Evolutionary conservation across 768 basidiomycete genomes (phyloP).

Genomic region (Multifurca ochricompacta): DNA sequence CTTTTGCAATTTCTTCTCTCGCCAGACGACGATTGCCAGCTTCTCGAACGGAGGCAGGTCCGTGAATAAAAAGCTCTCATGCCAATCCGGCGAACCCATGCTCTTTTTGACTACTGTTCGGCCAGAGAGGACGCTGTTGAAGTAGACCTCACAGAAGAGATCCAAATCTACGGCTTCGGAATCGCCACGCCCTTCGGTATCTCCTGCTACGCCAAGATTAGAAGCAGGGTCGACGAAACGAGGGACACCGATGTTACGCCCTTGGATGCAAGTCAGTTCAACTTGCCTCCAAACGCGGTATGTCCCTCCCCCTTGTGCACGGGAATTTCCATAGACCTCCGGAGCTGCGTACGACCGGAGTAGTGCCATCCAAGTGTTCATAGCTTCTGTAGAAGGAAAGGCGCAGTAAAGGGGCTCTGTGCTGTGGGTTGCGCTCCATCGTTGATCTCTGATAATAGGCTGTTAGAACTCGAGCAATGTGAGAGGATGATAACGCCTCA

Average conservation of each 20-base stretch:
- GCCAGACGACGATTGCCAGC: conserved; percentile 60
- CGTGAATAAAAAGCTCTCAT: conserved; percentile 64
- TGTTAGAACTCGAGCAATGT: conserved; percentile 5
- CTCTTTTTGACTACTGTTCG: conserved; percentile 69
- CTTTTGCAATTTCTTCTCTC: conserved; percentile 57
- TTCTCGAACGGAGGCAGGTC: conserved; percentile 75
- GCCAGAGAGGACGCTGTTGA: conserved; percentile 60
- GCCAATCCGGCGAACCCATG: conserved; percentile 68
- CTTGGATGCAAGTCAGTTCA: conserved; percentile 64
- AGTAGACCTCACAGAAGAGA: conserved; percentile 70
- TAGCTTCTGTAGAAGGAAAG: conserved; percentile 55
- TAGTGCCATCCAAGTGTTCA: conserved; percentile 72
- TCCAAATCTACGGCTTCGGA: conserved; percentile 55
- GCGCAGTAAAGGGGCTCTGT: conserved; percentile 68
- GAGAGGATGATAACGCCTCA: conserved; percentile 26
- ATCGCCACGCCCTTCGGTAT: conserved; percentile 19
- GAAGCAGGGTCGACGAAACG: conserved; percentile 31
- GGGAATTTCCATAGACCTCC: conserved; percentile 64
- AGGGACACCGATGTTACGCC: conserved; percentile 57
- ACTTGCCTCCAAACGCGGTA: conserved; percentile 87
- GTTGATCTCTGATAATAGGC: conserved; percentile 41
- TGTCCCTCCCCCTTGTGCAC: conserved; percentile 52
- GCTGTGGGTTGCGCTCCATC: conserved; percentile 44
- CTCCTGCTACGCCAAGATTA: conserved; percentile 18
- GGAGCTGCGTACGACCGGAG: conserved; percentile 74